Conservation (phyloP, 225 moss, liverwort and hornwort genomes). For the Straminergon stramineum region DNA sequence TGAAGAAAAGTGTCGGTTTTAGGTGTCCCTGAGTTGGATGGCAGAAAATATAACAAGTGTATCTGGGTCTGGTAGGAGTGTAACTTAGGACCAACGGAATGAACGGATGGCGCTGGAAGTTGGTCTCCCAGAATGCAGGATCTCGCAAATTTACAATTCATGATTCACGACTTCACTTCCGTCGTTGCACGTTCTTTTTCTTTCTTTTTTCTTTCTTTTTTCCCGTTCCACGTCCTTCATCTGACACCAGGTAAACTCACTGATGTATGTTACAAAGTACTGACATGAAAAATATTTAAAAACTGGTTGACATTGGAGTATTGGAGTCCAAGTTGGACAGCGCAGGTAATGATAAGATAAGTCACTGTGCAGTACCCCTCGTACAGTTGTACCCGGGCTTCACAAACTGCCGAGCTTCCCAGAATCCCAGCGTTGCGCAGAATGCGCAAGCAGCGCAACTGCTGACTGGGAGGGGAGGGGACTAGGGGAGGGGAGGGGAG, state of each 20-base stretch:
- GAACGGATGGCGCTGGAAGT: background rate
- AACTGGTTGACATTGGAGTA: background rate
- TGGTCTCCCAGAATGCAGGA: background rate
- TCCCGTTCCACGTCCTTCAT: background rate
- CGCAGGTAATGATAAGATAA: background rate
- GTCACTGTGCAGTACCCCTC: background rate
- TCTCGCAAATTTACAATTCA: background rate
- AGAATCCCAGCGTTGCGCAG: background rate
- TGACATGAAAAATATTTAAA: background rate
- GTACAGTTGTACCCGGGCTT: background rate
- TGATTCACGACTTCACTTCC: background rate
- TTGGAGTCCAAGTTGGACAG: background rate
- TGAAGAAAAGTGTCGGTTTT: background rate
- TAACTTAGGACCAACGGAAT: no score
- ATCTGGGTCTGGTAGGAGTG: no score
- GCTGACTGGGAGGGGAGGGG: background rate
- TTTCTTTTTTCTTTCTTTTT: no score
- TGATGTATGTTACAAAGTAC: accelerated
- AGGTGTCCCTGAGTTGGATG: no score
- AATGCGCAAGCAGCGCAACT: background rate
- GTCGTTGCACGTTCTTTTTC: background rate
- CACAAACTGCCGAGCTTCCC: background rate
- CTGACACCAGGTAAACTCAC: background rate
- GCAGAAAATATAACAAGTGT: no score
- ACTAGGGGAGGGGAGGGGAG: no score